Percentiles rank a stretch among this genome's conserved stretches.
Conservation (phyloP, 805 yeast species). For the Lipomyces orientalis region DNA sequence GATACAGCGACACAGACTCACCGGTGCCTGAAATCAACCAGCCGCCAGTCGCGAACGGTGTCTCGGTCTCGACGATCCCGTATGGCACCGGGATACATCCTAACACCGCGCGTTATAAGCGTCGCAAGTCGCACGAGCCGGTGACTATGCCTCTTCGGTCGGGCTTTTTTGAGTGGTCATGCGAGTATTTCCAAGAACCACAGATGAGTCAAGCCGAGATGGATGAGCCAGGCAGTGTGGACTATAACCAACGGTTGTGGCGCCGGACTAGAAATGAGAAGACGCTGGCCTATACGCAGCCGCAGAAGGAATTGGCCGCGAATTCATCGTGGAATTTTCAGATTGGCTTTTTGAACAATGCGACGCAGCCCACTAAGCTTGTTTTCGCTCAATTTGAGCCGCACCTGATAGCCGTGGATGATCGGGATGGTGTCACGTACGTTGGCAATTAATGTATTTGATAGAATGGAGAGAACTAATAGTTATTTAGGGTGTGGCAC, state of each 20-base stretch:
- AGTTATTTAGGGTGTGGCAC: conserved; percentile 66
- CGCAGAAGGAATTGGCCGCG: conserved; percentile 81
- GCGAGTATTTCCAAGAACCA: conserved; percentile 95
- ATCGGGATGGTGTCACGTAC: conserved; percentile 71
- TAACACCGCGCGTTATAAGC: conserved; percentile 41
- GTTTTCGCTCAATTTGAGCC: conserved; percentile 91
- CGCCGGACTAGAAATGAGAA: conserved; percentile 85
- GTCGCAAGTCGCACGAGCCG: conserved; percentile 37
- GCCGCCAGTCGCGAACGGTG: conserved; percentile 31
- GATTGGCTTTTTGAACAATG: conserved; percentile 64
- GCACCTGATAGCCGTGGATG: conserved; percentile 78
- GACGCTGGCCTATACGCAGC: conserved; percentile 86
- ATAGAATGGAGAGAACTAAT: not conserved
- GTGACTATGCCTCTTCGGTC: conserved; percentile 45
- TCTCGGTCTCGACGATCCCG: conserved; percentile 41
- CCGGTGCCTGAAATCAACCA: conserved; percentile 28
- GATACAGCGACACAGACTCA: conserved; percentile 23
- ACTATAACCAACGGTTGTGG: conserved; percentile 83
- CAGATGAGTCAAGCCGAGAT: conserved; percentile 83
- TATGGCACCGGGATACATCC: conserved; percentile 45
- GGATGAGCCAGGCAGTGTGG: conserved; percentile 92
- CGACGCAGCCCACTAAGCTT: conserved; percentile 78
- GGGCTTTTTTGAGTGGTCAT: conserved; percentile 52
- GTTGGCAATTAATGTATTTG: not conserved
- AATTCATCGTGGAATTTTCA: conserved; percentile 84